Evolutionary conservation across 202 grass and related monocot species (phyloP).

Genomic region (Setaria italica): DNA sequence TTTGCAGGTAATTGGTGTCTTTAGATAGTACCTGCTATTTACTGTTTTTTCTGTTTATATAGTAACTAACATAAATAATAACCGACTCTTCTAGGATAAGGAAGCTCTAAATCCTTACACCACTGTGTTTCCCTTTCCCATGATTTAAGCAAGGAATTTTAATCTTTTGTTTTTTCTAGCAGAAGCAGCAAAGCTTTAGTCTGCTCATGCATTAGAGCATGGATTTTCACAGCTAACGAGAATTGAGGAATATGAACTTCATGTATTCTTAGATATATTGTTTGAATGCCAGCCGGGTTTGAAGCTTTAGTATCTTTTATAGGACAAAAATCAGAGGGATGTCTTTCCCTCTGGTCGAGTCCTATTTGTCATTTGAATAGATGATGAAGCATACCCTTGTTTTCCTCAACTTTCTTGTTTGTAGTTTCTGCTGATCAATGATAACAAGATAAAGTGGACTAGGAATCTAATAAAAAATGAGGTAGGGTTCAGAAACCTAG

Average conservation of each 20-base stretch:
- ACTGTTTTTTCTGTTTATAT: neutral
- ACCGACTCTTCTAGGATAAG: constrained; percentile 20
- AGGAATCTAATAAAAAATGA: neutral
- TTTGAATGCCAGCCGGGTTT: neutral
- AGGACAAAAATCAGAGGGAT: neutral
- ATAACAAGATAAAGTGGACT: neutral
- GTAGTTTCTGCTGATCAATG: neutral
- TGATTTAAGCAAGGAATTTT: constrained; percentile 21
- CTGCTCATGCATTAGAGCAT: constrained; percentile 11
- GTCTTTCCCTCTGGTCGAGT: neutral
- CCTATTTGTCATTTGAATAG: constrained; percentile 1
- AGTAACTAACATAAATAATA: constrained; percentile 15
- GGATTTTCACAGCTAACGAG: constrained; percentile 4
- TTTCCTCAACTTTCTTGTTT: neutral
- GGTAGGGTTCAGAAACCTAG: neutral
- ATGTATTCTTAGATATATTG: neutral
- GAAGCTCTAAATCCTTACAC: neutral
- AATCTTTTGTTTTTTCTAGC: constrained; percentile 6
- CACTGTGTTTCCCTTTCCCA: constrained; percentile 8
- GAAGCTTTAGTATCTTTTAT: neutral
- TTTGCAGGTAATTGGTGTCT: constrained; percentile 76
- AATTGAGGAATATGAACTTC: neutral
- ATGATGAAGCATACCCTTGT: constrained; percentile 13
- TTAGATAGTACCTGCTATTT: constrained; percentile 8
- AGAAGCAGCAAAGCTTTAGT: constrained; percentile 13